Conservation (phyloP, 148 eudicot species). For the Fallopia convolvulus region DNA sequence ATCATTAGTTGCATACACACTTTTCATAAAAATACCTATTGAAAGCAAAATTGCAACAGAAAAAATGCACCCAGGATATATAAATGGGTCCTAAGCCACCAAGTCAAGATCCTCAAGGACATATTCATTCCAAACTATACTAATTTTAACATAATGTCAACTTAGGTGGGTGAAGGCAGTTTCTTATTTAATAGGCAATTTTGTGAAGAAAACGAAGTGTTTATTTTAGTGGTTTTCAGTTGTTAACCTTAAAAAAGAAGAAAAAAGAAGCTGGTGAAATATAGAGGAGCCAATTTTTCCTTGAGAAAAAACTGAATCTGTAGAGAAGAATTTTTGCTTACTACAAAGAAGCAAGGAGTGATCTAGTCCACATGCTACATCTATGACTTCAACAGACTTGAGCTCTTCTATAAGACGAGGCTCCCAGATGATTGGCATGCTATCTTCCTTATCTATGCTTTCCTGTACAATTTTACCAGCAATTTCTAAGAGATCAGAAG, state of each 20-base stretch:
- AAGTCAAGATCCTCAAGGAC: too few species aligned
- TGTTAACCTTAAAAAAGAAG: neutral
- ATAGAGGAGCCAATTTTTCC: neutral
- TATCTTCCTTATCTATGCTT: conserved; percentile 80
- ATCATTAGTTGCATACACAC: too few species aligned
- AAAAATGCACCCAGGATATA: too few species aligned
- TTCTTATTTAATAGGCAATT: neutral
- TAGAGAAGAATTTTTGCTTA: conserved; percentile 32
- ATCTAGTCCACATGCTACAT: conserved; percentile 83
- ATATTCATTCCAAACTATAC: too few species aligned
- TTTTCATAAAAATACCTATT: too few species aligned
- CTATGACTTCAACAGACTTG: conserved; percentile 35
- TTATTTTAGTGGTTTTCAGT: neutral
- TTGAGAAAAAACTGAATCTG: neutral
- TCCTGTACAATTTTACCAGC: conserved; percentile 68
- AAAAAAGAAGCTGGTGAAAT: neutral
- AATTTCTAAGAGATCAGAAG: conserved; percentile 36
- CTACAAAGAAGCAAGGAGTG: conserved; percentile 74
- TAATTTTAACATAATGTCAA: too few species aligned
- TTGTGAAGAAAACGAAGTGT: neutral
- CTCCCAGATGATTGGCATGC: conserved; percentile 94
- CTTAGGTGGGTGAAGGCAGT: neutral
- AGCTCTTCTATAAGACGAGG: conserved; percentile 59
- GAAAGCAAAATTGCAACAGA: too few species aligned
- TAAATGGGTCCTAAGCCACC: too few species aligned